Percentiles rank a stretch among this genome's conserved stretches.
phyloP scores from a whole-genome alignment of 345 rosid genomes.

The Linum tenue region DNA sequence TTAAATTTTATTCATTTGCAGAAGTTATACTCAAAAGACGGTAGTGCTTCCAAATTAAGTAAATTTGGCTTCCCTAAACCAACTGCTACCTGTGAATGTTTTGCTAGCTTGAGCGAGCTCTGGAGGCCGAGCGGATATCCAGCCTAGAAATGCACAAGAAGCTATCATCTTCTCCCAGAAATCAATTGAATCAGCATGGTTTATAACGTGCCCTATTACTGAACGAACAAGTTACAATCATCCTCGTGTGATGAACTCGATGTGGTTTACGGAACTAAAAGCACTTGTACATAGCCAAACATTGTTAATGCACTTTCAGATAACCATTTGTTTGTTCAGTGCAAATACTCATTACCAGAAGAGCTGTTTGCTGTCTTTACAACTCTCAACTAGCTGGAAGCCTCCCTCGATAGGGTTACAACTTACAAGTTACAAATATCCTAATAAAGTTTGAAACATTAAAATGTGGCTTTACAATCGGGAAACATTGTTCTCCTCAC shows the following conservation, averaged over 20 bases:
- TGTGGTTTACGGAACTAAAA: no score
- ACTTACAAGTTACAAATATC: no score
- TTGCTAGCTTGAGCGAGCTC: constrained; percentile 72
- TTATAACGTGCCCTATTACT: constrained; percentile 5
- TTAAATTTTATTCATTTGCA: not conserved
- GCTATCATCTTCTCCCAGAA: constrained; percentile 18
- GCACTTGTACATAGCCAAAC: no score
- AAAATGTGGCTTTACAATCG: constrained; percentile 31
- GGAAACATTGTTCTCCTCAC: constrained; percentile 45
- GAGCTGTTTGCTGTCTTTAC: no score
- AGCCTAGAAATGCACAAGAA: constrained; percentile 73
- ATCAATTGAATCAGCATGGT: not conserved
- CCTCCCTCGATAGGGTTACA: no score
- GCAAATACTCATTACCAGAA: no score
- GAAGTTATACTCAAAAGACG: not conserved
- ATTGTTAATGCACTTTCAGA: no score
- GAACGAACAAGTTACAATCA: no score
- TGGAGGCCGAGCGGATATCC: constrained; percentile 73
- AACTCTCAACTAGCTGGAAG: no score
- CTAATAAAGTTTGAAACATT: no score
- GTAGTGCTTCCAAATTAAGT: not conserved
- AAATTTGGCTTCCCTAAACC: not conserved
- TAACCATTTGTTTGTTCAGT: no score
- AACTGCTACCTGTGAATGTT: not conserved
- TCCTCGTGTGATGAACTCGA: no score